Evolutionary conservation across 2,329 filamentous ascomycete genomes (phyloP), one percentile per base, ranked within the genome.

Genomic region (Pseudogymnoascus sp.): DNA sequence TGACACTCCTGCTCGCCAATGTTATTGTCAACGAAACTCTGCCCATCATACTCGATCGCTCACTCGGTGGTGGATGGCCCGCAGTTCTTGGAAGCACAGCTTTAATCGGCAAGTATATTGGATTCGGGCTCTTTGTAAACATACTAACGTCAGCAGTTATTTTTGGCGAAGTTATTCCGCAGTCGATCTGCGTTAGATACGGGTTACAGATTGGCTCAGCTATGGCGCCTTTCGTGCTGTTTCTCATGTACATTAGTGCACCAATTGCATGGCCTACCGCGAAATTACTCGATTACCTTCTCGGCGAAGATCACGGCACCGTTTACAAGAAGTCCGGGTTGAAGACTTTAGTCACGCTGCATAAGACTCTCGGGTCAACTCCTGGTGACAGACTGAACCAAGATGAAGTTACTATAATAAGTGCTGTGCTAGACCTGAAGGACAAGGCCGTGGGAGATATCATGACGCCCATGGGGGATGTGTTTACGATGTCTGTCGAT

Each of bases 341-440:
- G 69, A 97, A 97, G 79, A 96, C 92, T 0, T 81, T 97, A 14
- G 92, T 97, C 33, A 95, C 91, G 0, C 81, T 97, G 7, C 93
- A 97, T 78, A 63, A 68, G 75, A 95, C 90, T 1, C 78, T 97
- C 11, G 94, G 94, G 29, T 87, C 91, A 52, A 88, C 89, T 31
- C 89, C 89, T 10, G 83, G 83, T 39, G 92, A 99, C 72, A 88
- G 94, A 63, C 80, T 99, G 61, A 97, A 97, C 75, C 89, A 96
- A 68, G 94, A 99, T 72, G 94, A 99, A 75, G 94, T 99, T 67
- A 97, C 94, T 64, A 99, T 99, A 74, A 99, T 99, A 75, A 96
- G 91, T 68, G 93, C 94, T 38, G 94, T 97, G 12, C 79, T 99
- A 63, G 94, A 99, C 72, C 80, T 99, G 67, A 99, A 97, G 78